Evolutionary conservation across 805 yeast genomes (phyloP).

Genomic region (Debaryomyces castellii): DNA sequence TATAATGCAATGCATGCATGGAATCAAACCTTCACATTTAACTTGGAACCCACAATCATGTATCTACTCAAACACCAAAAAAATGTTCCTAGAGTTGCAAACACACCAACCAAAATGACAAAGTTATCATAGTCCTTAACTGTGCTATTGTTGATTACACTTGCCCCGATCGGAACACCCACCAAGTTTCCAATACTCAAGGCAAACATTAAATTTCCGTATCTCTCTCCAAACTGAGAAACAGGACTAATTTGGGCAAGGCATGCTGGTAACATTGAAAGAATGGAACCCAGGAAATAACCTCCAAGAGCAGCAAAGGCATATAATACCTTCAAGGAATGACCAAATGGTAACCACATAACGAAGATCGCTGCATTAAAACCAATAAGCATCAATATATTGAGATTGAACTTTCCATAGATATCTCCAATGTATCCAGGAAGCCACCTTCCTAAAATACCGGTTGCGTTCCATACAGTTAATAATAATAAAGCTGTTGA

Average conservation of each 20-base stretch:
- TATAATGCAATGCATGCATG: too few species aligned
- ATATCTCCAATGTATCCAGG: slow-evolving; percentile 29
- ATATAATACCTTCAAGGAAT: slow-evolving; percentile 20
- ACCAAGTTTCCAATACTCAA: slow-evolving; percentile 31
- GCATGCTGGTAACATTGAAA: slow-evolving; percentile 45
- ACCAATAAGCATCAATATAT: slow-evolving; percentile 28
- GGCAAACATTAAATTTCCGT: slow-evolving; percentile 31
- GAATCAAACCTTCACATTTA: slow-evolving; percentile 19
- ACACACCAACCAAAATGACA: slow-evolving; percentile 29
- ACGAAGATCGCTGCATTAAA: slow-evolving; percentile 24
- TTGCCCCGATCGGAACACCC: slow-evolving; percentile 35
- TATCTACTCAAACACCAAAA: slow-evolving; percentile 26
- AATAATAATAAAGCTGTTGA: slow-evolving; percentile 26
- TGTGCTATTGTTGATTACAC: slow-evolving; percentile 27
- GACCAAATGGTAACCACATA: slow-evolving; percentile 37
- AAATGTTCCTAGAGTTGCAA: slow-evolving; percentile 25
- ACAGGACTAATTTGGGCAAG: slow-evolving; percentile 59
- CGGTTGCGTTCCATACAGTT: slow-evolving; percentile 30
- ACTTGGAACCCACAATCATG: slow-evolving; percentile 19
- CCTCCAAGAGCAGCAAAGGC: slow-evolving; percentile 36
- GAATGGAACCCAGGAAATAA: slow-evolving; percentile 32
- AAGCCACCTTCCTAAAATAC: slow-evolving; percentile 30
- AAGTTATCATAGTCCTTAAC: slow-evolving; percentile 26
- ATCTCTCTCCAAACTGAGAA: slow-evolving; percentile 34
- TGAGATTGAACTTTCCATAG: slow-evolving; percentile 30